Base-by-base conservation (phyloP, 2,329 filamentous ascomycete genomes). In the Fusarium succisae region DNA sequence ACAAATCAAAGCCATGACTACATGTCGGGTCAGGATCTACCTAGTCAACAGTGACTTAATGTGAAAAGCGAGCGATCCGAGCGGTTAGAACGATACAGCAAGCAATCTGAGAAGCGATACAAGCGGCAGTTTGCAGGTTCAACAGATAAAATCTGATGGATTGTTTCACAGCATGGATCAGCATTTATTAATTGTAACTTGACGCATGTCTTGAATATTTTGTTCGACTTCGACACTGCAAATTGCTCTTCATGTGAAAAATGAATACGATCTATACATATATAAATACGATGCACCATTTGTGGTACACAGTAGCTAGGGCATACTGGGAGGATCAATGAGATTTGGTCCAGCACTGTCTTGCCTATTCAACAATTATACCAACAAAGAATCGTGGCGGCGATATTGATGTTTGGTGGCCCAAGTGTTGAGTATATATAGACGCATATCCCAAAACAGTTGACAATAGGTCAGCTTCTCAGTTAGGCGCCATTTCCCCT, bases 401-500 rank as follows among this genome's bases (percentile, higher is more conserved):
- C 17, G 22, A 20, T 41, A 50, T 30, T 22, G 10, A 38, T 55
- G 57, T 45, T 43, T 45, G 47, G 48, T 50, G 43, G 43, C n/a
- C 37, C 55, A 45, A 61, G 72, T 57, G 55, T 30, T 13, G 30
- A 58, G 41, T 35, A 20, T 39, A 41, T 57, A 64, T 73, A 66
- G 50, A 50, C 17, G 20, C 28, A 48, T 28, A n/a, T 24, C 75
- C 73, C 32, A 55, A 71, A 76, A 15, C 53, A 64, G 76, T 68
- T n/a, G 47, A 63, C 76, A 77, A 77, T 78, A 76, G 43, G 48
- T 60, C 63, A 64, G 50, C 43, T 63, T 51, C 45, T 55, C 41
- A 53, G 26, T 20, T 24, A 6, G 18, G 30, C 17, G 39, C 14
- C 8, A 30, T 51, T 60, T 45, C 41, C 43, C 38, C 48, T 37